Conservation (phyloP, 192 early-diverging fungal species). For the Rhizoclosmatium sp. region DNA sequence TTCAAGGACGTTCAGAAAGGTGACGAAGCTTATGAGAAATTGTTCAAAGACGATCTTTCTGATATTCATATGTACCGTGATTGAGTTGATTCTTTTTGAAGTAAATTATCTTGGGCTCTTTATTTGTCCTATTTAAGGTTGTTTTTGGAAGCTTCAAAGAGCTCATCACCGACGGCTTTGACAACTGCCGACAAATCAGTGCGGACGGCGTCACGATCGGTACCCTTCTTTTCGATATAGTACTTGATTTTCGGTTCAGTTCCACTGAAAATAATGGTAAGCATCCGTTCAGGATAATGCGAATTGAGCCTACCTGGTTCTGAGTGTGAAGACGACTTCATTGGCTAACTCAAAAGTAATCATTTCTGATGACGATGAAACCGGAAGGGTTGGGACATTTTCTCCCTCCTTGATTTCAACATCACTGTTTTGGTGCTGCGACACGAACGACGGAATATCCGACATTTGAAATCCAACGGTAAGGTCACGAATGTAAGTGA, state of each 20-base stretch:
- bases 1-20: too few relatives aligned
- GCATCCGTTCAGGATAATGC: constrained; percentile 54
- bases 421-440: constrained; percentile 56
- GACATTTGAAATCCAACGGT: constrained; percentile 82
- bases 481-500: constrained; percentile 83
- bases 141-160: constrained; percentile 31
- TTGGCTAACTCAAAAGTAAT: constrained; percentile 75
- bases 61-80: too few relatives aligned
- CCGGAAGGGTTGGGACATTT: constrained; percentile 72
- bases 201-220: background rate
- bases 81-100: background rate
- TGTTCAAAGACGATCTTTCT: too few relatives aligned
- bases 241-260: constrained; percentile 73
- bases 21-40: too few relatives aligned
- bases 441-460: constrained; percentile 24
- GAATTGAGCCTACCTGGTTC: constrained; percentile 66
- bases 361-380: constrained; percentile 84
- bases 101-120: background rate
- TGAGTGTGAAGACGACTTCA: constrained; percentile 34
- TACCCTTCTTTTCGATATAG: constrained; percentile 44
- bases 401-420: constrained; percentile 39
- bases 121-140: background rate
- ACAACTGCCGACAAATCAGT: constrained; percentile 23
- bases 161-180: constrained; percentile 23
- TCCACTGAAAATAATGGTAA: constrained; percentile 58